Percentiles rank a stretch among this genome's conserved stretches.
Evolutionary conservation across 768 basidiomycete genomes (phyloP).

Genomic region (Pholiota conissans): DNA sequence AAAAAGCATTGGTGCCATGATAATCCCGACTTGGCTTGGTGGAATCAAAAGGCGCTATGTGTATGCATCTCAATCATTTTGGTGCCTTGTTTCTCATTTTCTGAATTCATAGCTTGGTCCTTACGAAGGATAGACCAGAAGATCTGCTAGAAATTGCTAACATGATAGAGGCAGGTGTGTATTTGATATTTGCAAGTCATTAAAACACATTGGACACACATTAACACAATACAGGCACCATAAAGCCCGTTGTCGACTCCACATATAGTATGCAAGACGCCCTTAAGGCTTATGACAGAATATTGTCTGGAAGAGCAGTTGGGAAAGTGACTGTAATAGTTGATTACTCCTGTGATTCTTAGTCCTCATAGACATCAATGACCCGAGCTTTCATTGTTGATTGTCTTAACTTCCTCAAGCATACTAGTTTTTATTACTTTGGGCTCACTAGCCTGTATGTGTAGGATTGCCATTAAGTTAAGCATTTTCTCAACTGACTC

Average conservation of each 20-base stretch:
- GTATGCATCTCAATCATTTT: conserved; percentile 30
- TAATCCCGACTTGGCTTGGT: conserved; percentile 51
- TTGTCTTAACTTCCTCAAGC: too few species aligned
- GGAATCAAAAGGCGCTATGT: conserved; percentile 46
- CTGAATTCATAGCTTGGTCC: background rate
- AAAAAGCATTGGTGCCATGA: conserved; percentile 31
- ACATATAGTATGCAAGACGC: conserved; percentile 56
- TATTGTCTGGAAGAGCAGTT: conserved; percentile 53
- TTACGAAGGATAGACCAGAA: conserved; percentile 29
- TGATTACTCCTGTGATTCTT: conserved; percentile 12
- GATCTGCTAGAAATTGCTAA: conserved; percentile 29
- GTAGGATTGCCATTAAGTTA: too few species aligned
- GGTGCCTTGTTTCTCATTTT: background rate
- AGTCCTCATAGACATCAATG: too few species aligned
- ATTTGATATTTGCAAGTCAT: too few species aligned
- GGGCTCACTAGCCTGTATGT: too few species aligned
- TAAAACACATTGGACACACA: too few species aligned
- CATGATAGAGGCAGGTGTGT: conserved; percentile 39
- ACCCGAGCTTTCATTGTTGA: too few species aligned
- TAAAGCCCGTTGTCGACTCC: conserved; percentile 61
- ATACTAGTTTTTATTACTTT: too few species aligned
- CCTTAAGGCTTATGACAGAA: conserved; percentile 59
- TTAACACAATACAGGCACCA: conserved; percentile 33
- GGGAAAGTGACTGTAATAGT: conserved; percentile 70
- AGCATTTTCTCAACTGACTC: too few species aligned